phyloP scores from a whole-genome alignment of 331 rosid species.

The Phaseolus coccineus region DNA sequence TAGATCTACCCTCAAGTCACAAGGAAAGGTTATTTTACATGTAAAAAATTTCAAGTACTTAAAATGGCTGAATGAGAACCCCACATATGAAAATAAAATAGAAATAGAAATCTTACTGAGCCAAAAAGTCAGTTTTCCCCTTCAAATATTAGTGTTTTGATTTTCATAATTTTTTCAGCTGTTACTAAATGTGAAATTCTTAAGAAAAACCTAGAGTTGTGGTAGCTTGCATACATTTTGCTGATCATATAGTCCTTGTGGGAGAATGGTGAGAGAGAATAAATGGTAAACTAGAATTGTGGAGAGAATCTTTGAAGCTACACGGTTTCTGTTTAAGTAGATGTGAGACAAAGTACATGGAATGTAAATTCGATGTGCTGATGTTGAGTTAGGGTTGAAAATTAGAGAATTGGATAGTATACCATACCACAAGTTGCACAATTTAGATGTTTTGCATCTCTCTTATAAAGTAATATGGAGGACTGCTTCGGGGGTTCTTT shows the following conservation, averaged over 20 bases:
- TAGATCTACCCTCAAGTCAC: not conserved
- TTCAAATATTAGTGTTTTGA: conserved; percentile 19
- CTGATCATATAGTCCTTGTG: not conserved
- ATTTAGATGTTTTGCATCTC: conserved; percentile 9
- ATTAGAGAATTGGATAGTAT: not conserved
- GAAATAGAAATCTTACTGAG: not conserved
- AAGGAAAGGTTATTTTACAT: not conserved
- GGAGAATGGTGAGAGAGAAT: not conserved
- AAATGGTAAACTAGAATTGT: not conserved
- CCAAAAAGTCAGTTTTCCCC: not conserved
- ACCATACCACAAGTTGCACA: not conserved
- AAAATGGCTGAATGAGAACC: not conserved
- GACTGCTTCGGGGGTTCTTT: not conserved
- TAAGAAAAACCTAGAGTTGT: not conserved
- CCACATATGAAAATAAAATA: conserved; percentile 1
- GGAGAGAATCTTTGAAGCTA: not conserved
- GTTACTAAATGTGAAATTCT: conserved; percentile 30
- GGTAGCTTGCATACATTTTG: not conserved
- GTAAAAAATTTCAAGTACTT: not conserved
- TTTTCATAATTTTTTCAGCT: conserved; percentile 10
- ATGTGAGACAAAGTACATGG: not conserved
- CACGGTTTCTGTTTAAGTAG: conserved; percentile 4
- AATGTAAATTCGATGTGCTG: not conserved
- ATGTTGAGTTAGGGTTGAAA: not conserved
- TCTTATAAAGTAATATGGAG: not conserved